Evolutionary conservation across 106 monocot genomes (phyloP), one percentile per base, ranked within the genome.

Genomic region (Dendrobium huoshanense): DNA sequence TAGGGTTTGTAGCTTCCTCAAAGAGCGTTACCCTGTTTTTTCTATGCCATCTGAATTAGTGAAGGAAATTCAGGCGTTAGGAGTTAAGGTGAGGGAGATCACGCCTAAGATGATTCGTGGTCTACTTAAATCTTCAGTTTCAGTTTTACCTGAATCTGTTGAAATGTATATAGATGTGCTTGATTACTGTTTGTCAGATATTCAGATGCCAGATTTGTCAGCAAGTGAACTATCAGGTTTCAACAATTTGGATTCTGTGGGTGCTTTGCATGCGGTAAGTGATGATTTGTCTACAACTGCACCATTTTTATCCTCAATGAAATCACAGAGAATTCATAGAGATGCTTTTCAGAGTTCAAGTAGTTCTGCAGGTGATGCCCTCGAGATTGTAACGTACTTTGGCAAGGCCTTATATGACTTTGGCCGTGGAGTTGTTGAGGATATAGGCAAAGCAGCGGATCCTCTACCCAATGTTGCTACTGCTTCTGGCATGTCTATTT

Each of bases 11-110:
- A 95, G 81, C 86, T 99, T 99, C 85, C 90, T 99, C 75, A 99
- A 90, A 73, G 98, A 99, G 77, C 95, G 90, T 79, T 99, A 99
- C 85, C 98, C 98, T 79, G 98, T 95, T 64, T 99, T 99, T 79
- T 92, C 95, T 73, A 95, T 99, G 58, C 98, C 98, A 75, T 91
- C 84, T 73, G 98, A 99, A 89, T 81, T 99, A 82, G 91, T 95
- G 22, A 87, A 47, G 73, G 98, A 99, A 87, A 91, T 99, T 86
- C 92, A 91, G 44, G 92, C 95, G 24, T 84, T 95, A 19, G 94
- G 92, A 58, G 79, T 95, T 85, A 89, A 83, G 68, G 91, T 91
- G 44, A 93, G 85, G 79, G 90, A 95, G 87, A 99, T 99, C 80
- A 92, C 89, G 82, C 98, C 98, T 77, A 95, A 87, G 82, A 99